These are phyloP conservation scores for Hsuehochloa calcarea DNA, from an alignment of 176 grass and related monocot genomes.

Conservation along the genomic window DNA sequence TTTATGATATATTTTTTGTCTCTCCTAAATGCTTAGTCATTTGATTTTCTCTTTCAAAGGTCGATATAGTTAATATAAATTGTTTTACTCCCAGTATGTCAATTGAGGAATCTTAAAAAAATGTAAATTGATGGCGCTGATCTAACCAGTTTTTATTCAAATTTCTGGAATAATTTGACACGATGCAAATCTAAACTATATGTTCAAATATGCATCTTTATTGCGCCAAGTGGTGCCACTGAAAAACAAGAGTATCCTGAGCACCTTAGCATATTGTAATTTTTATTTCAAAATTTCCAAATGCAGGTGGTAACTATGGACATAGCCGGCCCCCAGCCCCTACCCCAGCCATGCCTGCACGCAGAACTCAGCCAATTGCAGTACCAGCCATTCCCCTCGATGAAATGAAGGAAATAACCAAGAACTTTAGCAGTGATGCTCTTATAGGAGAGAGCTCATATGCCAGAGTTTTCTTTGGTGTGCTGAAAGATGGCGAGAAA, in stretches of 20 bases:
- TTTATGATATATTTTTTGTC: not conserved
- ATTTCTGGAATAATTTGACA: not conserved
- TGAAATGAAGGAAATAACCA: conserved; percentile 59
- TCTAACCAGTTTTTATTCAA: not conserved
- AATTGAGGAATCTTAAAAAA: not conserved
- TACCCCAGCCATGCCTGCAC: not conserved
- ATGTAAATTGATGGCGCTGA: not conserved
- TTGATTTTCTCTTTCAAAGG: not conserved
- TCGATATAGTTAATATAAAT: not conserved
- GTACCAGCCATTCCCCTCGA: conserved; percentile 66
- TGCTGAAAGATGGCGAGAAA: conserved; percentile 54
- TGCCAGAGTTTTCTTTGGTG: conserved; percentile 67
- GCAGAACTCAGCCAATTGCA: conserved; percentile 62
- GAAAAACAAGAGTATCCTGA: not conserved
- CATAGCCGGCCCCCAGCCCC: conserved; percentile 32
- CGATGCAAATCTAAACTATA: not conserved
- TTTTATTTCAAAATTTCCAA: not conserved
- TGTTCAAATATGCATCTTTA: not conserved
- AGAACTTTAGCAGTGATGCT: conserved; percentile 65
- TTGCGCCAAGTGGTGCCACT: not conserved
- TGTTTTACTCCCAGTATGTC: not conserved
- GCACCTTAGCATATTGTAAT: not conserved
- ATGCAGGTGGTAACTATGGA: conserved; percentile 45
- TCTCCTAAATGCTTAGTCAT: not conserved
- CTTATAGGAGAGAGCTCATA: conserved; percentile 82